phyloP scores from a whole-genome alignment of 176 grass and related monocot genomes.

The Musa acuminata region DNA sequence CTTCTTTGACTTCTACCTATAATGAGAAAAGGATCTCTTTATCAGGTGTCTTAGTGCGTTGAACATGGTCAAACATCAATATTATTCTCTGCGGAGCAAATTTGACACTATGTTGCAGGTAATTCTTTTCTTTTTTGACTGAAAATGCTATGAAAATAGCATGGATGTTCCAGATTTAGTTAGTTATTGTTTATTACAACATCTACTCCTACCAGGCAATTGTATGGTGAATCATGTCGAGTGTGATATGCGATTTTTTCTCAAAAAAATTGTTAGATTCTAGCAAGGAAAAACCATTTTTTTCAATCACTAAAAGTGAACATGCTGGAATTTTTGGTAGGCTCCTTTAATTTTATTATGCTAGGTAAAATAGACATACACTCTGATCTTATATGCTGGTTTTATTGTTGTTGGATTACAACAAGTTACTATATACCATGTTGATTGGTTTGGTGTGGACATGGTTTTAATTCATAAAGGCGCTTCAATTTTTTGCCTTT shows the following conservation, averaged over 20 bases:
- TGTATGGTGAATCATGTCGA: neutral
- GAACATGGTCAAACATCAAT: conserved; percentile 51
- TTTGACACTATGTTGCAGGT: conserved; percentile 82
- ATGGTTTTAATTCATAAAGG: no score
- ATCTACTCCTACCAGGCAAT: neutral
- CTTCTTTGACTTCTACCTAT: neutral
- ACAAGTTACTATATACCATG: no score
- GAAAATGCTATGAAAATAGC: neutral
- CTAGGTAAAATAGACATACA: no score
- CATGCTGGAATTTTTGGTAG: no score
- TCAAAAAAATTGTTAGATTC: neutral
- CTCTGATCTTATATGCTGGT: no score
- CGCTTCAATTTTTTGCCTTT: no score
- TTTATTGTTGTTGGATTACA: no score
- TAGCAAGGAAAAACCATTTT: neutral
- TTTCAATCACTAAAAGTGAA: no score
- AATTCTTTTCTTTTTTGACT: neutral
- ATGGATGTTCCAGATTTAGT: conserved; percentile 2
- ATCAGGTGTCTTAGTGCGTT: conserved; percentile 49
- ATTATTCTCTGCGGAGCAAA: conserved; percentile 44
- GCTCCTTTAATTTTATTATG: no score
- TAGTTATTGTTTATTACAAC: neutral
- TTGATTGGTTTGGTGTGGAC: no score
- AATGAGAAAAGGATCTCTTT: neutral
- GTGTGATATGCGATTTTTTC: neutral